Evolutionary conservation across 75 land plant genomes (phyloP).

Genomic region (Selaginella tamariscina): DNA sequence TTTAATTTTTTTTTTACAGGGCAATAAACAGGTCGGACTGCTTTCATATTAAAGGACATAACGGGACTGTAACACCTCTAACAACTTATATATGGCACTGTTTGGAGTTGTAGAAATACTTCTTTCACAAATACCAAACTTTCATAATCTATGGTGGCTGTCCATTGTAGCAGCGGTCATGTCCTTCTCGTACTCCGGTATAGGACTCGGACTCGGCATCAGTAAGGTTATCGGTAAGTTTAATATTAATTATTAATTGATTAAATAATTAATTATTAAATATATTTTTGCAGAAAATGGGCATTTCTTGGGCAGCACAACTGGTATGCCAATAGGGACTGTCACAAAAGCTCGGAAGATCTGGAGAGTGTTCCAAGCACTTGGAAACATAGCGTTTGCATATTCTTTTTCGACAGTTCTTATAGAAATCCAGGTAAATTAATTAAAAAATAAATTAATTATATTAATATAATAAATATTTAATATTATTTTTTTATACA

Average conservation of each 20-base stretch:
- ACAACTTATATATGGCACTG: conserved; percentile 39
- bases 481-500: too few relatives aligned
- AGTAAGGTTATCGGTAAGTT: conserved; percentile 44
- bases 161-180: conserved; percentile 73
- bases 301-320: conserved; percentile 37
- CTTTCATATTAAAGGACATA: conserved; percentile 47
- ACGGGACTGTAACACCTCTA: conserved; percentile 39
- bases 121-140: conserved; percentile 69
- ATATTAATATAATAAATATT: too few relatives aligned
- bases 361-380: conserved; percentile 46
- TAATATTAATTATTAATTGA: not conserved
- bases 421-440: conserved; percentile 58
- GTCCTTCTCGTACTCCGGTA: conserved; percentile 68
- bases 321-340: conserved; percentile 36
- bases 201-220: conserved; percentile 62
- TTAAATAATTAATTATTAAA: too few relatives aligned
- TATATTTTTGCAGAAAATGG: conserved; percentile 61
- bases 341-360: conserved; percentile 30
- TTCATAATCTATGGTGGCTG: conserved; percentile 54
- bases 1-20: conserved; percentile 24
- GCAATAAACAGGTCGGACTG: conserved; percentile 66
- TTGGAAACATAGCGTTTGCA: conserved; percentile 79
- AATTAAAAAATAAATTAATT: too few relatives aligned
- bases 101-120: conserved; percentile 62
- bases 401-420: conserved; percentile 64